Conservation (phyloP, 164 flowering plant species). For the Tinospora cordifolia region DNA sequence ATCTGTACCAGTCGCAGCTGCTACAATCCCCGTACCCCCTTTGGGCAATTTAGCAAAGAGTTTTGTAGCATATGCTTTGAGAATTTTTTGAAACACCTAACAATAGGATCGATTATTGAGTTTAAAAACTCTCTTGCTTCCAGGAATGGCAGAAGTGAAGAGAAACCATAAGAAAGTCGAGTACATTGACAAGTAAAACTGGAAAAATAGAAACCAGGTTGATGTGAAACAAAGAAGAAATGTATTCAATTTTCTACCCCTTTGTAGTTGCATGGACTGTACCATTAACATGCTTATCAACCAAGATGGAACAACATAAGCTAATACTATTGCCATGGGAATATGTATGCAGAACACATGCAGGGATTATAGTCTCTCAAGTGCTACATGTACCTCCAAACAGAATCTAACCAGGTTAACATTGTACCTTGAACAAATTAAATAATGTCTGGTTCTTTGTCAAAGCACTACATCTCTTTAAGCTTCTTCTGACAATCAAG, state of each 20-base stretch:
- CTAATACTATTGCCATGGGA: not conserved
- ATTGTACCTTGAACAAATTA: constrained; percentile 75
- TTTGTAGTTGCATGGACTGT: not conserved
- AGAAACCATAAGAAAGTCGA: not conserved
- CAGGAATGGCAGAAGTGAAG: not conserved
- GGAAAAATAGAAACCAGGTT: not conserved
- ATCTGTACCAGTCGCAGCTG: constrained; percentile 97
- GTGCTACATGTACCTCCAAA: not conserved
- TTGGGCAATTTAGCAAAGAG: constrained; percentile 80
- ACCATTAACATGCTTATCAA: not conserved
- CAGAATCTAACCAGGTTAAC: too few relatives aligned
- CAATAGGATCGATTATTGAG: constrained; percentile 1
- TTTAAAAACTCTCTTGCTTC: not conserved
- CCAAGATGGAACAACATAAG: not conserved
- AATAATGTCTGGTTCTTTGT: constrained; percentile 85
- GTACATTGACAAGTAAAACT: not conserved
- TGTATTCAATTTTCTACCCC: not conserved
- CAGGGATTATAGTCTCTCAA: not conserved
- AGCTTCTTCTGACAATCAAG: constrained; percentile 80
- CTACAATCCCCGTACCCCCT: constrained; percentile 92
- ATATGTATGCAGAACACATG: not conserved
- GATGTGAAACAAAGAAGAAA: not conserved
- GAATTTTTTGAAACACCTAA: constrained; percentile 83
- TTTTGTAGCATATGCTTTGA: constrained; percentile 84
- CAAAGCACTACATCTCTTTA: constrained; percentile 91